These are phyloP conservation scores for Solanum habrochaites DNA, from an alignment of 257 asterid species.

Conservation along the genomic window DNA sequence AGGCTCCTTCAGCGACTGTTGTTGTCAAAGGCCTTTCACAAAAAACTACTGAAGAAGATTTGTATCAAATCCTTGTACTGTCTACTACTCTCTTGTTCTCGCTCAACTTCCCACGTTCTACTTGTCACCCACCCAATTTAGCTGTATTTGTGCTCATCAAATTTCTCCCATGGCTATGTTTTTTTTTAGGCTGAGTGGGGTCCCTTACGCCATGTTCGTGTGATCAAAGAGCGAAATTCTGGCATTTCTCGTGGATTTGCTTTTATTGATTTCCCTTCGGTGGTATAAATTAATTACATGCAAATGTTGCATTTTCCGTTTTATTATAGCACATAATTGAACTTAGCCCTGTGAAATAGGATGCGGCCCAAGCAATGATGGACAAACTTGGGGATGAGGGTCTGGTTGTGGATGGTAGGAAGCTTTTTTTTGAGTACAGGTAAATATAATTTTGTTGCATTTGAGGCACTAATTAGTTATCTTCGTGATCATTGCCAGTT, in stretches of 20 bases:
- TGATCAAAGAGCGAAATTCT: constrained; percentile 88
- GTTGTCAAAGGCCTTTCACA: constrained; percentile 96
- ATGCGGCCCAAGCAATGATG: constrained; percentile 93
- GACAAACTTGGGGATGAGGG: constrained; percentile 76
- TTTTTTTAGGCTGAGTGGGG: constrained; percentile 91
- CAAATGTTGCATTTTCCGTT: neutral
- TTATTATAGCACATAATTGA: neutral
- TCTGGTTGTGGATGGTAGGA: constrained; percentile 85
- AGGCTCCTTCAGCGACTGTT: constrained; percentile 96
- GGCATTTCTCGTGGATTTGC: constrained; percentile 98
- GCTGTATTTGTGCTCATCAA: constrained; percentile 1
- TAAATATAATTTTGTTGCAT: constrained; percentile 3
- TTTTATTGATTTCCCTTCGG: constrained; percentile 89
- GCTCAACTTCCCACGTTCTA: neutral
- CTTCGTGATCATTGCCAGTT: neutral
- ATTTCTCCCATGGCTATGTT: neutral
- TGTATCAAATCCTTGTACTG: constrained; percentile 80
- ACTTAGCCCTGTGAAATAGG: constrained; percentile 37
- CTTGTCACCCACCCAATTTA: neutral
- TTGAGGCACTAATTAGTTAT: neutral
- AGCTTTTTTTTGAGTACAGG: constrained; percentile 93
- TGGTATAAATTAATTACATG: constrained; percentile 37
- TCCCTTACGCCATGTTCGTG: constrained; percentile 94
- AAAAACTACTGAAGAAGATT: constrained; percentile 93
- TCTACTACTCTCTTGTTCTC: constrained; percentile 6